phyloP scores from a whole-genome alignment of 169 alveolate species.

The Plasmodium cynomolgi region DNA sequence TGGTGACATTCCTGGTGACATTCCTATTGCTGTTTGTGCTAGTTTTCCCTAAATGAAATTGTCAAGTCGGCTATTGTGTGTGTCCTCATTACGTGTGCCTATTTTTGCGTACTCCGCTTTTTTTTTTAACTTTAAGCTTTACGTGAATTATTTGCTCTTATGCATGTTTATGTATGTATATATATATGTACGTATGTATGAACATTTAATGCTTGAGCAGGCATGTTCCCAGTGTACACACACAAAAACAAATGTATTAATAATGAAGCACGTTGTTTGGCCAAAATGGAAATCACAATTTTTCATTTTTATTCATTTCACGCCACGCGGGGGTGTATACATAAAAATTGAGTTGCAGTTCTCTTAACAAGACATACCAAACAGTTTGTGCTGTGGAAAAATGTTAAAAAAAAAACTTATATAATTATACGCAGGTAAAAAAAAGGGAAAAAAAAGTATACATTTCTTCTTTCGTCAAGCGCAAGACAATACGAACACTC shows the following conservation, averaged over 20 bases:
- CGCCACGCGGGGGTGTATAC: constrained; percentile 3
- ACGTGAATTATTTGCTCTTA: neutral
- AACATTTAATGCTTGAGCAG: neutral
- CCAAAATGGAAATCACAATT: neutral
- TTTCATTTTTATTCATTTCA: constrained; percentile 9
- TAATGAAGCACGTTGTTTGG: neutral
- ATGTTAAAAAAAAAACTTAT: neutral
- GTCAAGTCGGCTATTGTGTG: neutral
- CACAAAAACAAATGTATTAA: neutral
- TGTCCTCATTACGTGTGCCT: neutral
- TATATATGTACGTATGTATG: neutral
- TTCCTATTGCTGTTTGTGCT: neutral
- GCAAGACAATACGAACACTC: neutral
- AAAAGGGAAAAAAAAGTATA: neutral
- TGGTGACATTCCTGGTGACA: no score
- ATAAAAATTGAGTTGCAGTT: neutral
- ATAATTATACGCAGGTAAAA: constrained; percentile 7
- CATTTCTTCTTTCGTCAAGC: neutral
- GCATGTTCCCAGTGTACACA: neutral
- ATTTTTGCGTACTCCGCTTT: neutral
- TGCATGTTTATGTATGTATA: neutral
- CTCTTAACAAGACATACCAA: neutral
- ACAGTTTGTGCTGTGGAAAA: constrained; percentile 3
- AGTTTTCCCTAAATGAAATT: neutral
- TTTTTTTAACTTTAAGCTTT: neutral